Evolutionary conservation across 441 rosid species (phyloP), one percentile per base, ranked within the genome.

Genomic region (Populus hybrid): DNA sequence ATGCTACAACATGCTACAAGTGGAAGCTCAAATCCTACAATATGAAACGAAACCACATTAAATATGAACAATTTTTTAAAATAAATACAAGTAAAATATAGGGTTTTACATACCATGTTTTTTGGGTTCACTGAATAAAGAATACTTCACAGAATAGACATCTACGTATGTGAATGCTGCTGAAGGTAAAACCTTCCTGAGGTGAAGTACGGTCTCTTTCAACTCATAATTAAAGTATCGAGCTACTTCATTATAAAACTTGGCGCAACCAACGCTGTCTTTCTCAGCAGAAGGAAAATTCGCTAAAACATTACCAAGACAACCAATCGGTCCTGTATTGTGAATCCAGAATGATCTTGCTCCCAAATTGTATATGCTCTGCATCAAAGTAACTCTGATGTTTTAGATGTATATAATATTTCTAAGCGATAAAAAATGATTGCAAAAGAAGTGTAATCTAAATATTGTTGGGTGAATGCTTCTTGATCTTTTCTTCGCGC

Each of bases 301-400:
- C 23, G 69, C 61, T 7, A 35, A 57, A 73, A 2, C 69, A 18
- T 81, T 77, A 8, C 72, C 77, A 38, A 77, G 64, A 68, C 80
- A 81, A 46, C 83, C 80, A 20, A 81, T n/a, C 64, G 83, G 80
- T 67, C 81, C 73, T 20, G 83, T 77, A 65, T 73, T 81, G 73
- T 81, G 83, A 38, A 81, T 78, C 81, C 83, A 81, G 75, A 81
- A 81, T 69, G 46, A 9, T 77, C 81, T 77, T 3, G 83, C 81
- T 40, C 78, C 78, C 77, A 69, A 32, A 35, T 73, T 11, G 30
- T 69, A 77, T 64, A 81, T 23, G 36, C 2, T 14, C 78, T 81
- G 78, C 64, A 77, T 28, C 18, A 23, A 46, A 3, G 28, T 10
- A 4, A 70, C 9, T 70, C 7, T 71, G 20, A 35, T n/a, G 3